phyloP scores from a whole-genome alignment of 1,284 basidiomycete species.

The Pholiota adiposa region DNA sequence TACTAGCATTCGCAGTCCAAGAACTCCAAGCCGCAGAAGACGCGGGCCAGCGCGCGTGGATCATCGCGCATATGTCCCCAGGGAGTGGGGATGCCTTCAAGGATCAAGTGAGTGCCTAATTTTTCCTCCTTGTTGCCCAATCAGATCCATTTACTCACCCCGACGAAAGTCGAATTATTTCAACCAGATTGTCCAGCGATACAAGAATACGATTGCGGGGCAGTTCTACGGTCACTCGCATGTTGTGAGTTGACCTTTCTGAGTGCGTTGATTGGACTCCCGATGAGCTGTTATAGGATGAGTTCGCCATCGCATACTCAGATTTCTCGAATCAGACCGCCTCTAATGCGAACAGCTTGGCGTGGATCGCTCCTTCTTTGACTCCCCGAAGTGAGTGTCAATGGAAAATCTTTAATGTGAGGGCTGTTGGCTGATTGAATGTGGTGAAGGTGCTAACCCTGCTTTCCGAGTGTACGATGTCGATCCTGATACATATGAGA shows the following conservation, averaged over 20 bases:
- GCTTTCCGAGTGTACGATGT: constrained; percentile 39
- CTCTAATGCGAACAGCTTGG: constrained; percentile 53
- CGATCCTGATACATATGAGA: constrained; percentile 39
- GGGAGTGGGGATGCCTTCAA: constrained; percentile 50
- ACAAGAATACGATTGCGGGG: constrained; percentile 59
- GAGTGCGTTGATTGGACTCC: constrained; percentile 25
- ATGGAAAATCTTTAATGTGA: constrained; percentile 9
- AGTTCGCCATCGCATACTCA: constrained; percentile 63
- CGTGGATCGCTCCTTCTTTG: constrained; percentile 56
- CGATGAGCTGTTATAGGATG: constrained; percentile 41
- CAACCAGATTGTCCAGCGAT: constrained; percentile 60
- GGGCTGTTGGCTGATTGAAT: not conserved
- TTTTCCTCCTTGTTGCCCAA: not conserved
- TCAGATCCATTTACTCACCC: not conserved
- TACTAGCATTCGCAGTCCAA: constrained; percentile 43
- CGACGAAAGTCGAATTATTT: constrained; percentile 62
- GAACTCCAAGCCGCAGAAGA: constrained; percentile 59
- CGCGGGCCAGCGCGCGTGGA: constrained; percentile 55
- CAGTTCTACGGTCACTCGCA: constrained; percentile 46
- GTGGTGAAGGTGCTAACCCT: constrained; percentile 29
- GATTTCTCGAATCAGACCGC: constrained; percentile 53
- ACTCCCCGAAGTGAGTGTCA: constrained; percentile 55
- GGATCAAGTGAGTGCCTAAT: constrained; percentile 40
- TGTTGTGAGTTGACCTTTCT: constrained; percentile 28
- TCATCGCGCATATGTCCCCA: constrained; percentile 56